Base-by-base conservation (phyloP, 1,284 basidiomycete species). In the Tremellales sp. region DNA sequence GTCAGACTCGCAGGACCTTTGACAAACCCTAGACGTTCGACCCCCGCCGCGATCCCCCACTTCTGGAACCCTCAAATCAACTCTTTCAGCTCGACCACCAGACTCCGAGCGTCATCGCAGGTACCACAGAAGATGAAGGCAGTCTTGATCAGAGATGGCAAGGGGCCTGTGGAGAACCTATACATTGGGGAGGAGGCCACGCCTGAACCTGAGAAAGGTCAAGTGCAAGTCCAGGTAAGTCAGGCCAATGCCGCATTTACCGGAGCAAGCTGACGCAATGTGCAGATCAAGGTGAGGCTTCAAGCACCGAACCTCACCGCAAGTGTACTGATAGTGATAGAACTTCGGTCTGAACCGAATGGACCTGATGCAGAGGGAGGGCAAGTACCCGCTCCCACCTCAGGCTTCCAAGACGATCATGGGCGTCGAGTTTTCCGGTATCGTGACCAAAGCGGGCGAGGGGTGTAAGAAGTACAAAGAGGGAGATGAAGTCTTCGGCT, bases 371-470 rank as follows among this genome's bases (percentile, higher is more conserved):
- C 91, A 92, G 72, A 57, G 76, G 26, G 80, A 86, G 65, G 89
- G 89, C 6, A 71, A 75, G 39, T 93, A 93, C 67, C 85, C 89
- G 2, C 70, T 83, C 3, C 93, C 92, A 8, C 80, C 85, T 13
- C 87, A 86, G 44, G 81, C 84, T 13, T 84, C 85, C 15, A 72
- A 78, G 43, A 74, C 72, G 7, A 85, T 94, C 65, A 79, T 97
- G 23, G 92, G 94, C 7, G 89, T 97, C 48, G 93, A 97, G 73
- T 97, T 96, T 72, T 83, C 88, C 17, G 90, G 91, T 3, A 73
- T 70, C 2, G 79, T 94, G 50, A 76, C 78, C 31, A 78, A 83
- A 53, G 60, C 85, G 12, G 86, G 84, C 1, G 68, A 78, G 19
- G 77, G 74, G 22, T 80, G 80, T 0, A 51, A 53, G 13, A 73